Percentiles rank a stretch among this genome's conserved stretches.
phyloP scores from a whole-genome alignment of 225 moss, liverwort and hornwort genomes.

The Climacium dendroides region DNA sequence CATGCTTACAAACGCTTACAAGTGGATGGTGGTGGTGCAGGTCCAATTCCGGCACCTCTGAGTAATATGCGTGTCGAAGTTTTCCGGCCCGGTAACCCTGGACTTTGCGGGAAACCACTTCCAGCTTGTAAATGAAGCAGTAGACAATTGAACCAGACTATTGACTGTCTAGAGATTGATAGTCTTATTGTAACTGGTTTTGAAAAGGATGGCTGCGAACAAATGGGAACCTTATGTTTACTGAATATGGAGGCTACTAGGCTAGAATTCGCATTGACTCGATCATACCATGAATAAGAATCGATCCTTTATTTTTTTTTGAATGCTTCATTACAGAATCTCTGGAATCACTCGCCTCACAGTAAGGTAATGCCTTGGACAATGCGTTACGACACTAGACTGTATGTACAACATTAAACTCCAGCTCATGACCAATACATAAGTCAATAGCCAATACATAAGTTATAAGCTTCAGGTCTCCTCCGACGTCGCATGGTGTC shows the following conservation, averaged over 20 bases:
- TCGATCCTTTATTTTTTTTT: background rate
- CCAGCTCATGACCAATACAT: background rate
- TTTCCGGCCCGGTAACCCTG: background rate
- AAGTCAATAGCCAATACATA: background rate
- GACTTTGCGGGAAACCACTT: background rate
- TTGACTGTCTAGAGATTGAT: background rate
- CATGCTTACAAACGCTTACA: background rate
- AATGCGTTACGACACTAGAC: background rate
- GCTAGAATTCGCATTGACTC: background rate
- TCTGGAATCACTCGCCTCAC: background rate
- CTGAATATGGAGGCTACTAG: background rate
- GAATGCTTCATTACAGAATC: background rate
- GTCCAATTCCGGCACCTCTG: background rate
- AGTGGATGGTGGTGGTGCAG: background rate
- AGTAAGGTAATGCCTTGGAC: background rate
- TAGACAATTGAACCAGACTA: background rate
- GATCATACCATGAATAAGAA: background rate
- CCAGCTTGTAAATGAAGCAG: background rate
- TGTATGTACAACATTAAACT: background rate
- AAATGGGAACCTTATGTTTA: background rate
- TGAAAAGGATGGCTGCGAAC: background rate
- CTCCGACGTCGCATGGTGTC: background rate
- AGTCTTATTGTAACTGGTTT: background rate
- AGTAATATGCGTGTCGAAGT: background rate
- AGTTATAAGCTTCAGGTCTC: background rate